Percentiles rank a stretch among this genome's conserved stretches.
Evolutionary conservation across 2,329 filamentous ascomycete species (phyloP).

Genomic region (Trichoderma lentiforme): DNA sequence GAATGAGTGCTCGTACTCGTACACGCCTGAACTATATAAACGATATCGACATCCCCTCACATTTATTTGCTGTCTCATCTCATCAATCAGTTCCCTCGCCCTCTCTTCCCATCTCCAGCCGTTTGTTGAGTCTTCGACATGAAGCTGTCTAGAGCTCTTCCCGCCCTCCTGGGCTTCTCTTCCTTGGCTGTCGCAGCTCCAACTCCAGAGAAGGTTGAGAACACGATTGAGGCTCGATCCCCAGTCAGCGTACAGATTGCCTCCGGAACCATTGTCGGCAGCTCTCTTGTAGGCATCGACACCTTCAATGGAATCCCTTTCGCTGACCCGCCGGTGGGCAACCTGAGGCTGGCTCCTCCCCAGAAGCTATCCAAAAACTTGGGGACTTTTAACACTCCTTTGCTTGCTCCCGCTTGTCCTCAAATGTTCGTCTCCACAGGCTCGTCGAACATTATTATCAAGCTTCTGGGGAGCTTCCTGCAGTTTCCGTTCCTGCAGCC

Average conservation of each 20-base stretch:
- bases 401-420: slow-evolving; percentile 61
- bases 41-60: not conserved
- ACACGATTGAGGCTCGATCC: slow-evolving; percentile 42
- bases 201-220: slow-evolving; percentile 33
- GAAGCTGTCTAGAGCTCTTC: slow-evolving; percentile 7
- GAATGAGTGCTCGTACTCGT: not conserved
- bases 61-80: not conserved
- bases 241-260: slow-evolving; percentile 53
- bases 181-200: slow-evolving; percentile 10
- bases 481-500: slow-evolving; percentile 56
- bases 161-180: slow-evolving; percentile 14
- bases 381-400: slow-evolving; percentile 60
- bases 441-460: slow-evolving; percentile 36
- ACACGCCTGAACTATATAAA: not conserved
- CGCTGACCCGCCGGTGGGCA: slow-evolving; percentile 64
- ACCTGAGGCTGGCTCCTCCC: slow-evolving; percentile 67
- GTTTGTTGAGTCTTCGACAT: slow-evolving; percentile 3
- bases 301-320: slow-evolving; percentile 74
- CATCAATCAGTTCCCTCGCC: not conserved
- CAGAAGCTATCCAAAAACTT: slow-evolving; percentile 52
- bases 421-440: slow-evolving; percentile 63
- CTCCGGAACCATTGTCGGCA: slow-evolving; percentile 55
- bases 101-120: not conserved
- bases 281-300: slow-evolving; percentile 51
- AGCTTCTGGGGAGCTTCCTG: slow-evolving; percentile 49